Conservation (phyloP, 2,329 filamentous ascomycete species). For the Exophiala spinifera region DNA sequence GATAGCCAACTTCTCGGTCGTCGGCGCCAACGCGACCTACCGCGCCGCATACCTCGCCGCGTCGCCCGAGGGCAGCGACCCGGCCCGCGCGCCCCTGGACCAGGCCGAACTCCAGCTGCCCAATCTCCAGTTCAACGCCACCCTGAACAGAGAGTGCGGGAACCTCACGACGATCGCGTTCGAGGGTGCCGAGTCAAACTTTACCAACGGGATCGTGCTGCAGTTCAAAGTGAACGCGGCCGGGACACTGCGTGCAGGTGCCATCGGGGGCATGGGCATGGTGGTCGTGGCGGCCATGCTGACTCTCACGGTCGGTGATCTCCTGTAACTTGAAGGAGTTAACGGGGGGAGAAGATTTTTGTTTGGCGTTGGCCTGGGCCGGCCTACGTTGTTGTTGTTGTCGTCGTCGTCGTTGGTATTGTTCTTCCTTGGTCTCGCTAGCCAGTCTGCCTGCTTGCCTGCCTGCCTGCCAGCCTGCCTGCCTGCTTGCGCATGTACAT, state of each 20-base stretch:
- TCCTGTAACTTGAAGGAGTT: neutral
- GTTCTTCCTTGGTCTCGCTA: too few species aligned
- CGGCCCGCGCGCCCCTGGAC: constrained; percentile 17
- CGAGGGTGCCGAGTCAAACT: constrained; percentile 14
- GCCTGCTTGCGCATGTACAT: too few species aligned
- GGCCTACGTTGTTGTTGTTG: too few species aligned
- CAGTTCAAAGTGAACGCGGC: constrained; percentile 18
- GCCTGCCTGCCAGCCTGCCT: too few species aligned
- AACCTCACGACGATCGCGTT: constrained; percentile 20
- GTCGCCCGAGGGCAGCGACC: constrained; percentile 22
- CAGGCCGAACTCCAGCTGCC: constrained; percentile 11
- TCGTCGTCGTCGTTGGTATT: too few species aligned
- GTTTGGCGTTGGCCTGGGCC: too few species aligned
- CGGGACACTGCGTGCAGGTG: constrained; percentile 2
- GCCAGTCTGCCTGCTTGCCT: too few species aligned
- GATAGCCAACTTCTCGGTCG: constrained; percentile 23
- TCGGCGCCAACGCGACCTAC: constrained; percentile 24
- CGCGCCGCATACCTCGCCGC: constrained; percentile 20
- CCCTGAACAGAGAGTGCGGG: constrained; percentile 16
- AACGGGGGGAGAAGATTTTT: too few species aligned
- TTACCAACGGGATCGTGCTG: constrained; percentile 17
- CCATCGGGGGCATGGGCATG: constrained; percentile 7
- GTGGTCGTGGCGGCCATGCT: constrained; percentile 10
- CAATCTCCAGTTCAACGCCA: constrained; percentile 8
- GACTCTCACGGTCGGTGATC: constrained; percentile 2